phyloP scores from a whole-genome alignment of 345 rosid species.

The Populus nigra region DNA sequence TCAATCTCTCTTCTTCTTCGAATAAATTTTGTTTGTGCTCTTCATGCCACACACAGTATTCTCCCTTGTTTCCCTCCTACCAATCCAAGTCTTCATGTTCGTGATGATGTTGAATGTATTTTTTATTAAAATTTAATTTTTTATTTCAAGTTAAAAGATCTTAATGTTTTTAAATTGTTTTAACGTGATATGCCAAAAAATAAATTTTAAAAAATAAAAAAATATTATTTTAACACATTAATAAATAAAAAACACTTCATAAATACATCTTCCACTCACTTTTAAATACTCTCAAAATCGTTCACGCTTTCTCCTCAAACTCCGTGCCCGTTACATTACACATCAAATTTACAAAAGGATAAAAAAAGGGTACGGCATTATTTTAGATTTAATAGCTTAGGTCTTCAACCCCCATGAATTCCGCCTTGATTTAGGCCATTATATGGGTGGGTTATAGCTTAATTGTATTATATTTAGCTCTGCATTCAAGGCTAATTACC shows the following conservation, averaged over 20 bases:
- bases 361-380: background rate
- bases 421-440: conserved; percentile 51
- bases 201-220: too few species aligned
- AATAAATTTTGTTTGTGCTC: conserved; percentile 34
- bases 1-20: background rate
- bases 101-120: too few species aligned
- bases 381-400: background rate
- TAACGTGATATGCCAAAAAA: too few species aligned
- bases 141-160: too few species aligned
- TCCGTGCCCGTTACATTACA: conserved; percentile 8
- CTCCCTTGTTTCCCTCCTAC: conserved; percentile 37
- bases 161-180: too few species aligned
- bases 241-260: too few species aligned
- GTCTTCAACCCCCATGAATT: conserved; percentile 42
- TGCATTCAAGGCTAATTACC: conserved; percentile 9
- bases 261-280: too few species aligned
- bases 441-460: conserved; percentile 23
- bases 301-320: conserved; percentile 15
- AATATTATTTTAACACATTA: too few species aligned
- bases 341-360: background rate
- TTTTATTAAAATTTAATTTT: too few species aligned
- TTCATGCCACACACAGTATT: conserved; percentile 17
- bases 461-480: conserved; percentile 14
- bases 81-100: background rate
- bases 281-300: background rate